Percentiles rank a stretch among this genome's conserved stretches.
phyloP scores from a whole-genome alignment of 2,329 filamentous ascomycete genomes.

The Xylaria sp. region DNA sequence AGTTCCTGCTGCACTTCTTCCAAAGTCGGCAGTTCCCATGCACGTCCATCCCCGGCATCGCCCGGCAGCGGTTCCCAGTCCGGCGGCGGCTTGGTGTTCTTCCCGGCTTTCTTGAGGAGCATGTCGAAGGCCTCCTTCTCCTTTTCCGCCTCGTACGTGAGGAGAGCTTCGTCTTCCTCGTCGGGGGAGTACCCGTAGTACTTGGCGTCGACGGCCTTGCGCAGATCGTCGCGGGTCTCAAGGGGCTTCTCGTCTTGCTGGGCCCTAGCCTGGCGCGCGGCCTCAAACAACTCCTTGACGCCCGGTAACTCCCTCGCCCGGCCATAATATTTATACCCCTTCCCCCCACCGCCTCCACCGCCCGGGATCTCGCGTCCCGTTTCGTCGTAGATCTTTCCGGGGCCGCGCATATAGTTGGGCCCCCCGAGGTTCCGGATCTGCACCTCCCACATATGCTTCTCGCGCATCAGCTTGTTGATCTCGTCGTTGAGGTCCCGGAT shows the following conservation, averaged over 20 bases:
- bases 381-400: conserved; percentile 75
- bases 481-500: conserved; percentile 98
- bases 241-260: conserved; percentile 65
- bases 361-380: conserved; percentile 72
- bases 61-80: conserved; percentile 89
- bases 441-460: conserved; percentile 99
- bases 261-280: conserved; percentile 64
- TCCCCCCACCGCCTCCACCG: conserved; percentile 70
- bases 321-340: conserved; percentile 94
- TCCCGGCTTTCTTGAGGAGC: conserved; percentile 62
- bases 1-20: conserved; percentile 96
- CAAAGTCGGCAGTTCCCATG: conserved; percentile 82
- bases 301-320: conserved; percentile 87
- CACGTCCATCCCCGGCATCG: conserved; percentile 80
- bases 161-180: conserved; percentile 83
- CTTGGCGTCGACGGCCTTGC: conserved; percentile 83
- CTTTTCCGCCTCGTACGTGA: conserved; percentile 81
- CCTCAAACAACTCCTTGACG: conserved; percentile 95
- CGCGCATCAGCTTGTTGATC: conserved; percentile 98
- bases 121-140: conserved; percentile 80
- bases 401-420: conserved; percentile 90
- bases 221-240: conserved; percentile 71
- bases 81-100: conserved; percentile 59
- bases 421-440: conserved; percentile 96
- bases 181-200: conserved; percentile 96